Evolutionary conservation across 768 basidiomycete genomes (phyloP).

Genomic region (Lactarius evosmus): DNA sequence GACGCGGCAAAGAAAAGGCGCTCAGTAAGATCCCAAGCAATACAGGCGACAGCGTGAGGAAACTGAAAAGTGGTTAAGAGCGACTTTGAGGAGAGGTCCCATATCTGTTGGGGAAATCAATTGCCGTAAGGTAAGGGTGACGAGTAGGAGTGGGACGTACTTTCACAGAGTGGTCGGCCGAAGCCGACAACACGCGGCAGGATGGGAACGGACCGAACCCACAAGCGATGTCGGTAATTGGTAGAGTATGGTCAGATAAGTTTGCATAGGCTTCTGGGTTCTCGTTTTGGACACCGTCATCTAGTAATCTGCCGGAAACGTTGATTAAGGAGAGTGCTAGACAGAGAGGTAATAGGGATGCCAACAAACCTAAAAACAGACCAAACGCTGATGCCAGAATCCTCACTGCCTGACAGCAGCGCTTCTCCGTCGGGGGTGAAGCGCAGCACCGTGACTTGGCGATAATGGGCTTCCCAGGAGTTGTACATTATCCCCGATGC

Average conservation of each 20-base stretch:
- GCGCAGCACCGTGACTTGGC: constrained; percentile 73
- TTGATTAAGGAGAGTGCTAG: not conserved
- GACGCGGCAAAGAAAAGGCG: constrained; percentile 87
- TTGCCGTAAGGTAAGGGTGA: not conserved
- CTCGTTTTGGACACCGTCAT: constrained; percentile 71
- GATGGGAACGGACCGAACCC: constrained; percentile 78
- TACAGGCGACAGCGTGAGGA: constrained; percentile 63
- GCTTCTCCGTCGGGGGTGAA: constrained; percentile 82
- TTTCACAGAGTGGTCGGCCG: constrained; percentile 89
- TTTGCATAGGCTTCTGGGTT: constrained; percentile 73
- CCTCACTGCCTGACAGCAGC: constrained; percentile 84
- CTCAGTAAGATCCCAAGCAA: constrained; percentile 83
- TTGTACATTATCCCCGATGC: constrained; percentile 91
- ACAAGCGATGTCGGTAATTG: constrained; percentile 76
- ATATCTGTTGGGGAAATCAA: constrained; percentile 49
- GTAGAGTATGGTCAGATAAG: constrained; percentile 88
- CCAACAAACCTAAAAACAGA: constrained; percentile 72
- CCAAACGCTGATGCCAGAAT: constrained; percentile 89
- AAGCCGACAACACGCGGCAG: constrained; percentile 75
- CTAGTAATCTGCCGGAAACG: constrained; percentile 55
- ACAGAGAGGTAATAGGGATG: constrained; percentile 18
- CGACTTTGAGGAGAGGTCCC: constrained; percentile 72
- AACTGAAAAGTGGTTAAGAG: constrained; percentile 88
- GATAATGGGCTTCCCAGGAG: constrained; percentile 95
- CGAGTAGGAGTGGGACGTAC: constrained; percentile 39